Evolutionary conservation across 2,329 filamentous ascomycete genomes (phyloP).

Genomic region (Colletotrichum noveboracense): DNA sequence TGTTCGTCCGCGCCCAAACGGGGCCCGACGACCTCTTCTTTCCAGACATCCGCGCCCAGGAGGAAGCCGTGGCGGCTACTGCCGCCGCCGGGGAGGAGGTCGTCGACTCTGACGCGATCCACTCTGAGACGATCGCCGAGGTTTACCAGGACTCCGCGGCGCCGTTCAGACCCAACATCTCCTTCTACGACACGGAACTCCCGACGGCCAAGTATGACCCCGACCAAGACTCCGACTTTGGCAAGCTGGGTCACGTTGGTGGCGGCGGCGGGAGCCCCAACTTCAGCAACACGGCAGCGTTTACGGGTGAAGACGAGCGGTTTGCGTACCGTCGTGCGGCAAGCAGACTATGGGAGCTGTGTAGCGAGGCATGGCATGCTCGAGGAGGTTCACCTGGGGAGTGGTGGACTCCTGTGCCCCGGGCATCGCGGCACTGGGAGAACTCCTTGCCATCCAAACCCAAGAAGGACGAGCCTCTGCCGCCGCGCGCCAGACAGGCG

Average conservation of each 20-base stretch:
- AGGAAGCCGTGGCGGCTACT: background rate
- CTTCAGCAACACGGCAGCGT: constrained; percentile 70
- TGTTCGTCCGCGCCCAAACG: constrained; percentile 70
- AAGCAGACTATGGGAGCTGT: constrained; percentile 84
- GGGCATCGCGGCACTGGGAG: constrained; percentile 73
- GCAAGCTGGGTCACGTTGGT: constrained; percentile 31
- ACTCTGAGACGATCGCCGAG: constrained; percentile 58
- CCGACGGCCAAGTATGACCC: constrained; percentile 56
- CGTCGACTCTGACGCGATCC: constrained; percentile 41
- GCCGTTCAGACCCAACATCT: constrained; percentile 81
- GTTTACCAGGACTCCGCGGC: constrained; percentile 80
- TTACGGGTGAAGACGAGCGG: constrained; percentile 81
- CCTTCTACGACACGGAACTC: constrained; percentile 61
- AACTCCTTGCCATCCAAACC: constrained; percentile 22
- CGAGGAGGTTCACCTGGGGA: constrained; percentile 47
- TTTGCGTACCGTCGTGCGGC: constrained; percentile 82
- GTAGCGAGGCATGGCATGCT: constrained; percentile 73
- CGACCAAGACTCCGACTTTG: constrained; percentile 64
- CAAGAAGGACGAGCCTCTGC: background rate
- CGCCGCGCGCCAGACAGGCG: background rate
- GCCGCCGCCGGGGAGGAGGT: background rate
- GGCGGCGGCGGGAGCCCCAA: constrained; percentile 47
- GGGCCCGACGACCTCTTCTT: constrained; percentile 81
- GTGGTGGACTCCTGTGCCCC: constrained; percentile 70
- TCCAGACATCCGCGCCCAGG: constrained; percentile 53